phyloP scores from a whole-genome alignment of 768 basidiomycete species.

The button mushroom (Agaricus bisporus) region DNA sequence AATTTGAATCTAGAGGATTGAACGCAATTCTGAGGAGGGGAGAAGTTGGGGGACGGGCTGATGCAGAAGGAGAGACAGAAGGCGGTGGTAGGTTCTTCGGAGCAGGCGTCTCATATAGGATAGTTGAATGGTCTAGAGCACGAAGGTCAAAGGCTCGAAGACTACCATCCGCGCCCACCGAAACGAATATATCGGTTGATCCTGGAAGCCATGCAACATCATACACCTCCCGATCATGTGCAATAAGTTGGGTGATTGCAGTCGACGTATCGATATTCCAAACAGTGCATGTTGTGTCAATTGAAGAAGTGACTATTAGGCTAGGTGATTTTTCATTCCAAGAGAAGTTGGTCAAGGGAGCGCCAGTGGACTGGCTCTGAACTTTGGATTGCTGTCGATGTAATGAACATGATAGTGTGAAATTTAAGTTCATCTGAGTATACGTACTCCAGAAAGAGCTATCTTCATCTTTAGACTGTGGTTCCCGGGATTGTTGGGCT shows the following conservation, averaged over 20 bases:
- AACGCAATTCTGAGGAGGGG: conserved; percentile 85
- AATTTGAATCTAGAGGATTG: conserved; percentile 88
- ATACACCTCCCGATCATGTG: conserved; percentile 94
- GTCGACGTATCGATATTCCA: conserved; percentile 96
- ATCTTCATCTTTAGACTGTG: conserved; percentile 71
- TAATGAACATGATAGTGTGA: conserved; percentile 1
- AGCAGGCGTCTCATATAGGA: conserved; percentile 89
- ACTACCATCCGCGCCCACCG: conserved; percentile 95
- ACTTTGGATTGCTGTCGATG: conserved; percentile 76
- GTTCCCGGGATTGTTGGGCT: conserved; percentile 40
- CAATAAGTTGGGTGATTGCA: conserved; percentile 95
- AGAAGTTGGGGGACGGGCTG: conserved; percentile 68
- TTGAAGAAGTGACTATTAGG: conserved; percentile 93
- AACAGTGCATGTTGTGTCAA: conserved; percentile 97
- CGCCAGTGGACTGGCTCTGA: conserved; percentile 74
- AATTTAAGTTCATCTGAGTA: conserved; percentile 5
- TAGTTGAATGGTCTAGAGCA: conserved; percentile 95
- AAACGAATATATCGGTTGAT: conserved; percentile 95
- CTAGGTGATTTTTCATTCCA: conserved; percentile 94
- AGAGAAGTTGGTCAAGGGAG: conserved; percentile 93
- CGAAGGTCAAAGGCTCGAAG: conserved; percentile 95
- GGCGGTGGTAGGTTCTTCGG: conserved; percentile 66
- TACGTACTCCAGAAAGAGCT: conserved; percentile 73
- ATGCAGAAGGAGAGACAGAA: conserved; percentile 47
- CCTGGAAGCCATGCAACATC: conserved; percentile 98